Percentiles rank a stretch among this genome's conserved stretches.
Evolutionary conservation across 192 early-diverging fungal species (phyloP).

Genomic region (Dissophora globulifera): DNA sequence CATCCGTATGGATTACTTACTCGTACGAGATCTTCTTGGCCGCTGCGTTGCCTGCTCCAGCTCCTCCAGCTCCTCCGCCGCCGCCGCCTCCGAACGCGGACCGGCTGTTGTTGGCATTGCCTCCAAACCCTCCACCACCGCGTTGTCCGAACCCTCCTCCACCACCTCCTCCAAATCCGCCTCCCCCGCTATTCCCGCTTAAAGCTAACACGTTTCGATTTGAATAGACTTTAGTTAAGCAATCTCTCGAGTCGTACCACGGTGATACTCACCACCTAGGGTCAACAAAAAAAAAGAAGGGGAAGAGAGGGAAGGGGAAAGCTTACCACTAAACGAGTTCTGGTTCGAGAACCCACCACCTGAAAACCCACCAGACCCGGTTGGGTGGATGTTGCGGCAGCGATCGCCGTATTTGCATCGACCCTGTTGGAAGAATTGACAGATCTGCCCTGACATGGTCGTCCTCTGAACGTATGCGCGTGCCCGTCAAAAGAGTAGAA

Average conservation of each 20-base stretch:
- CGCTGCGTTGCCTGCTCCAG: slow-evolving; percentile 2
- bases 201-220: neutral
- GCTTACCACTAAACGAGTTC: slow-evolving; percentile 51
- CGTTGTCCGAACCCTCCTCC: slow-evolving; percentile 18
- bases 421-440: slow-evolving; percentile 62
- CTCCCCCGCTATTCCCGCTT: slow-evolving; percentile 33
- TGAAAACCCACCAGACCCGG: slow-evolving; percentile 36
- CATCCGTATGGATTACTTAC: slow-evolving; percentile 9
- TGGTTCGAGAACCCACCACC: slow-evolving; percentile 52
- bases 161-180: slow-evolving; percentile 26
- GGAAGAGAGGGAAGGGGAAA: neutral
- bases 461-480: too few relatives aligned
- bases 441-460: slow-evolving; percentile 35
- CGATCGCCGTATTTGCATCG: slow-evolving; percentile 66
- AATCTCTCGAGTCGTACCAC: too few relatives aligned
- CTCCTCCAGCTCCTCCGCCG: neutral
- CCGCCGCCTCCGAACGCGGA: slow-evolving; percentile 13
- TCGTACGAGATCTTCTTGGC: slow-evolving; percentile 28
- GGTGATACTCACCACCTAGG: too few relatives aligned
- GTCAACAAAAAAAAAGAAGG: too few relatives aligned
- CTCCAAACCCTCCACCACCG: slow-evolving; percentile 3
- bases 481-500: too few relatives aligned
- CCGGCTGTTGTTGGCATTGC: slow-evolving; percentile 4
- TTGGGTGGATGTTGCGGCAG: slow-evolving; percentile 68
- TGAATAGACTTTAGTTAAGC: too few relatives aligned